Conservation (phyloP, 2,329 filamentous ascomycete genomes). For the Podosphaera fusca region DNA sequence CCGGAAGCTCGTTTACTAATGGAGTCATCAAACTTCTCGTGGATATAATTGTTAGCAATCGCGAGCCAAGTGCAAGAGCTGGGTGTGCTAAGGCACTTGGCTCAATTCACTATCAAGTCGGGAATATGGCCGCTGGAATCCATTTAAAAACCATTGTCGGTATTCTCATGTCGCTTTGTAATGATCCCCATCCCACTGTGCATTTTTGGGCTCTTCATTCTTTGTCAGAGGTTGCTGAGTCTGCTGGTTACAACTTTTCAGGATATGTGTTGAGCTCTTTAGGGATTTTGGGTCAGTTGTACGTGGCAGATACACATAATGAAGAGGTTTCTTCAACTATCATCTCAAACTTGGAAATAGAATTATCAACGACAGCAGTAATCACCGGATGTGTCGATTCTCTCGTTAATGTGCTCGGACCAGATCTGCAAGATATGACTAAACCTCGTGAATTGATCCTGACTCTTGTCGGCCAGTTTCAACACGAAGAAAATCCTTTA, state of each 20-base stretch:
- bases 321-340: slow-evolving; percentile 56
- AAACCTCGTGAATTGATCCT: slow-evolving; percentile 87
- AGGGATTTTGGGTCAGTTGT: slow-evolving; percentile 83
- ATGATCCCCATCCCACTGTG: slow-evolving; percentile 81
- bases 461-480: slow-evolving; percentile 63
- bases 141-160: slow-evolving; percentile 95
- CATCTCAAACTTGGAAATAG: slow-evolving; percentile 76
- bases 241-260: slow-evolving; percentile 78
- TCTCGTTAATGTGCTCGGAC: slow-evolving; percentile 88
- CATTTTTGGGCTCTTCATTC: slow-evolving; percentile 94
- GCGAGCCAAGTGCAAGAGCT: slow-evolving; percentile 78
- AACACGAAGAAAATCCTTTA: slow-evolving; percentile 45
- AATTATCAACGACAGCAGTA: slow-evolving; percentile 58
- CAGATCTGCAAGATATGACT: slow-evolving; percentile 76
- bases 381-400: slow-evolving; percentile 79
- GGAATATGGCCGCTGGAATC: slow-evolving; percentile 89
- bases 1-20: slow-evolving; percentile 75
- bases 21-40: slow-evolving; percentile 76
- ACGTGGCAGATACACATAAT: slow-evolving; percentile 78
- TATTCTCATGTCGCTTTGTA: slow-evolving; percentile 92
- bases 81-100: slow-evolving; percentile 88
- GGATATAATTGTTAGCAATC: slow-evolving; percentile 81
- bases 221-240: slow-evolving; percentile 65
- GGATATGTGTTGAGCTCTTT: slow-evolving; percentile 74
- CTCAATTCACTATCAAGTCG: slow-evolving; percentile 82